Evolutionary conservation across 768 basidiomycete species (phyloP), one percentile per base, ranked within the genome.

Genomic region (Mycena olivaceomarginata): DNA sequence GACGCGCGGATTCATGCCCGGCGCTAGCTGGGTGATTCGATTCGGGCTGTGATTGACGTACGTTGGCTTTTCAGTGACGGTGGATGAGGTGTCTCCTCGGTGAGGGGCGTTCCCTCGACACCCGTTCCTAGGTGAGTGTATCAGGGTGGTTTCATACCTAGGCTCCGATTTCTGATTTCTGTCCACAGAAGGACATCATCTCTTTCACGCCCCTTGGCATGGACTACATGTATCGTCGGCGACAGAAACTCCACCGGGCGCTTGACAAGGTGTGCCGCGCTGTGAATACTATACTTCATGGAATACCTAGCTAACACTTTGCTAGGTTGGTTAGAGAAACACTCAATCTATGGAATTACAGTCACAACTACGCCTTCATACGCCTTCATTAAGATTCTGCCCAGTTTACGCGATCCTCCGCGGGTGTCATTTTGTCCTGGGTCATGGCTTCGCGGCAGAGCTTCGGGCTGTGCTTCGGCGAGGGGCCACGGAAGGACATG

Each of bases 21-120:
- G 56, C 41, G 57, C 20, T 72, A 72, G 70, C 48, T 43, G 10
- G 64, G n/a, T n/a, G 37, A 37, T n/a, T n/a, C 53, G 43, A 57
- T 64, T 64, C 62, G 39, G 70, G 57, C 70, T 5, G 48, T 39
- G 31, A n/a, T 43, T 72, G 70, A 72, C 64, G 71, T 72, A 72
- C 71, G 46, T 56, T 72, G 70, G 51, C 72, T 72, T 51, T 40
- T 48, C 39, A 12, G 62, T 63, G 48, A 69, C 53, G 40, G 65
- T 56, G 62, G 22, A 56, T 56, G 64, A n/a, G 48, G 41, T 62
- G 37, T 45, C 7, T 20, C 57, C 71, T 72, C 46, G 22, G 53
- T 41, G 3, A 25, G 37, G 53, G 25, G 51, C 20, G 11, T 43
- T 46, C 31, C 31, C 62, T 22, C 39, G 2, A 45, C 18, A 25